Evolutionary conservation across 805 yeast genomes (phyloP).

Genomic region (Yamadazyma nakazawae): DNA sequence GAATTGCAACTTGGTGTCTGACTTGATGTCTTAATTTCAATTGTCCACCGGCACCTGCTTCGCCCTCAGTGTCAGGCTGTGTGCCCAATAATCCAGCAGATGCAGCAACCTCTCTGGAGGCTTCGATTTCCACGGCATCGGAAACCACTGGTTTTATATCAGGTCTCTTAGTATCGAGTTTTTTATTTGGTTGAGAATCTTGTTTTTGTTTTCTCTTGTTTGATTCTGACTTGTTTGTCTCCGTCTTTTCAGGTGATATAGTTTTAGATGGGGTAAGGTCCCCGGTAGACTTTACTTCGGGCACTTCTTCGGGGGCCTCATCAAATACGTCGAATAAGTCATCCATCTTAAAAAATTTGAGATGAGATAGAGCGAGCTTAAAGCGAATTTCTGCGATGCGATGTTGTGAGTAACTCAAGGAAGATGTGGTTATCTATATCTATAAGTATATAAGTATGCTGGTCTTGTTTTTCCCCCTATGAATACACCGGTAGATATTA

Average conservation of each 20-base stretch:
- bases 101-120: conserved; percentile 82
- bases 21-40: conserved; percentile 87
- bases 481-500: no score
- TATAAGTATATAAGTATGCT: no score
- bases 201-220: conserved; percentile 1
- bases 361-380: conserved; percentile 1
- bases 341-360: conserved; percentile 21
- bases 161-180: conserved; percentile 26
- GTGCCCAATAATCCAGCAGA: conserved; percentile 62
- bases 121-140: conserved; percentile 84
- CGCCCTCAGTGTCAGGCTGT: not conserved
- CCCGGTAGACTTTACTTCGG: conserved; percentile 19
- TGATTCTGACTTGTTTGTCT: not conserved
- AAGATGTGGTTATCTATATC: not conserved
- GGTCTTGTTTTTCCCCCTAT: no score
- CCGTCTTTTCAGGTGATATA: not conserved
- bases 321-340: conserved; percentile 63
- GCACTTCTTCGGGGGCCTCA: conserved; percentile 46
- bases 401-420: not conserved
- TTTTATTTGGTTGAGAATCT: conserved; percentile 12
- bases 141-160: conserved; percentile 72
- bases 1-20: conserved; percentile 96
- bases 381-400: not conserved
- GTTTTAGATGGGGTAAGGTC: not conserved
- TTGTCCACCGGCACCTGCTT: conserved; percentile 18